These are phyloP conservation scores for Hibiscus tridactylites DNA, from an alignment of 345 rosid species.

Conservation along the genomic window DNA sequence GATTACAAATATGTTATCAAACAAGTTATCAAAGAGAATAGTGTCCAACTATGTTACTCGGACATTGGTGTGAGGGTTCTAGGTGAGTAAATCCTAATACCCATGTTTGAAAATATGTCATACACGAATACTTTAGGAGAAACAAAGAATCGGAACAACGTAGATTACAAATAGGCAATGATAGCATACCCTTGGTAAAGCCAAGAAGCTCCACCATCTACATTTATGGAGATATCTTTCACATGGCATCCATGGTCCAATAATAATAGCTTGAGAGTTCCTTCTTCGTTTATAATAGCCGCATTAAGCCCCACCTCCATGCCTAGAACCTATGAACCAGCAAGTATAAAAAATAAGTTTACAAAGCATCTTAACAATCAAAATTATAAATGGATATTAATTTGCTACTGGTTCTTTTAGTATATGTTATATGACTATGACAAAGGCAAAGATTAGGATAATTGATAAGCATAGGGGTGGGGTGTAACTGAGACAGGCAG, in stretches of 20 bases:
- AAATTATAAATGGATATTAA: background rate
- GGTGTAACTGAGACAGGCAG: no score
- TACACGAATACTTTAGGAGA: background rate
- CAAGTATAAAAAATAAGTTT: background rate
- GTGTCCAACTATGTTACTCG: no score
- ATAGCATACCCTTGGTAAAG: conserved; percentile 62
- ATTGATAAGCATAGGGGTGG: background rate
- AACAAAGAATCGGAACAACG: background rate
- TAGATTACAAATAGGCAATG: background rate
- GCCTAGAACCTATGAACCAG: conserved; percentile 44
- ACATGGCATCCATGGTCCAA: conserved; percentile 40
- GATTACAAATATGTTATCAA: no score
- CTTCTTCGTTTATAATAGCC: conserved; percentile 22
- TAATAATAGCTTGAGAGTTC: conserved; percentile 32
- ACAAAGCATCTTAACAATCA: background rate
- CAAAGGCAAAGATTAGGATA: background rate
- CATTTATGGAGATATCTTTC: conserved; percentile 41
- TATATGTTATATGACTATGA: background rate
- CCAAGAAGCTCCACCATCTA: conserved; percentile 86
- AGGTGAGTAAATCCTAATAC: background rate
- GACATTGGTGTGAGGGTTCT: background rate
- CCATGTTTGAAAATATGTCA: background rate
- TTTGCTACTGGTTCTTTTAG: background rate
- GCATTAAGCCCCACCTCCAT: conserved; percentile 38
- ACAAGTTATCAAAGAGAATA: no score